Evolutionary conservation across 805 yeast species (phyloP).

Genomic region (Schwanniomyces sp.): DNA sequence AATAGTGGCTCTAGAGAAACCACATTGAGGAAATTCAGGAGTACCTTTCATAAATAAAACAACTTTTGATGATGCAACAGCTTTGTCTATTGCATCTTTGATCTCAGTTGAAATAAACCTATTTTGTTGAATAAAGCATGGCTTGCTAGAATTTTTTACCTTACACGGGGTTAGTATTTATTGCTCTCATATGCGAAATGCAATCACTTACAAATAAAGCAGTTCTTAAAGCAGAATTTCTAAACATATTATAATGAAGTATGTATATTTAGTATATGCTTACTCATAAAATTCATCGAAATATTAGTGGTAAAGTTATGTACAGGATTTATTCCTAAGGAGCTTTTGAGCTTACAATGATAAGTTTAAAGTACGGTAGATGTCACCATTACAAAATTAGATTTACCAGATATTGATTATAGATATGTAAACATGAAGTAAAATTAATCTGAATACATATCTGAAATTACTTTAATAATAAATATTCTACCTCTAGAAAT

Average conservation of each 20-base stretch:
- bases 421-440: too few relatives aligned
- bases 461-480: too few relatives aligned
- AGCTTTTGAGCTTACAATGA: too few relatives aligned
- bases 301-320: conserved; percentile 2
- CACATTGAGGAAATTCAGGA: conserved; percentile 97
- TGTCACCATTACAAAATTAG: too few relatives aligned
- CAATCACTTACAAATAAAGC: conserved; percentile 14
- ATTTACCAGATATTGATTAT: too few relatives aligned
- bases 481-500: too few relatives aligned
- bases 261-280: not conserved
- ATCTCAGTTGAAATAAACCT: conserved; percentile 76
- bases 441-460: too few relatives aligned
- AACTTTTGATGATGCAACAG: conserved; percentile 87
- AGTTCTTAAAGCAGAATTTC: conserved; percentile 11
- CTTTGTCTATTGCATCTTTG: conserved; percentile 78
- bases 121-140: not conserved
- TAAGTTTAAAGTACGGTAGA: too few relatives aligned
- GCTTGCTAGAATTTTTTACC: not conserved
- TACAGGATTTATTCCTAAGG: not conserved
- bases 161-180: not conserved
- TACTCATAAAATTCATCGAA: not conserved
- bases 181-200: not conserved
- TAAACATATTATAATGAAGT: conserved; percentile 13
- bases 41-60: conserved; percentile 98
- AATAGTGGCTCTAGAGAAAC: conserved; percentile 93